These are phyloP conservation scores for Ceratocystis albifundus DNA, from an alignment of 2,329 filamentous ascomycete genomes.

Conservation along the genomic window DNA sequence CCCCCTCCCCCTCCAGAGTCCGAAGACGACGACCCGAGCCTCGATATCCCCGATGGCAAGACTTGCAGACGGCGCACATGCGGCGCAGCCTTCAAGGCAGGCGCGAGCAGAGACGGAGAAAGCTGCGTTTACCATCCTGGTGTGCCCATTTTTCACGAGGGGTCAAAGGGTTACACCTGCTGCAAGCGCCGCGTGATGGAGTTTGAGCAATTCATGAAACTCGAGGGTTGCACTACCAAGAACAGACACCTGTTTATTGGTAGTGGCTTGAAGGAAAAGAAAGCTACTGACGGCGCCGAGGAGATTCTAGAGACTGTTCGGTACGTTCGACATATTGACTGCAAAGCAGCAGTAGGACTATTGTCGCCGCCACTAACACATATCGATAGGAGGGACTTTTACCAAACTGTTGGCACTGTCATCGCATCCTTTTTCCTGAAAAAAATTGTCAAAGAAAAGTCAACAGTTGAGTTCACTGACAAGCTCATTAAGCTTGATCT, in stretches of 20 bases:
- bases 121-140: constrained; percentile 83
- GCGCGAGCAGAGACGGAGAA: constrained; percentile 53
- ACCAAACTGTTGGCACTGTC: constrained; percentile 75
- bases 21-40: constrained; percentile 71
- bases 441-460: constrained; percentile 78
- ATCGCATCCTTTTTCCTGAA: constrained; percentile 92
- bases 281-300: constrained; percentile 41
- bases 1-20: constrained; percentile 60
- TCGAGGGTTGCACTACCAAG: constrained; percentile 80
- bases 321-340: constrained; percentile 34
- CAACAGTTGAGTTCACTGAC: constrained; percentile 57
- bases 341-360: too few relatives aligned
- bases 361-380: not conserved
- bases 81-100: constrained; percentile 51
- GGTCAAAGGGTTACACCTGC: constrained; percentile 94
- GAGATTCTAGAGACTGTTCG: constrained; percentile 69
- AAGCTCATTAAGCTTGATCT: constrained; percentile 64
- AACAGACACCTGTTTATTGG: constrained; percentile 74
- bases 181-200: constrained; percentile 92
- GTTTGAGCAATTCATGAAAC: constrained; percentile 96
- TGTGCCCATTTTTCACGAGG: constrained; percentile 88
- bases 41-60: constrained; percentile 61
- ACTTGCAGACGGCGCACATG: constrained; percentile 72
- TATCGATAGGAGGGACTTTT: constrained; percentile 59
- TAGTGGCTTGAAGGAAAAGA: constrained; percentile 53